Evolutionary conservation across 1,284 basidiomycete genomes (phyloP).

Genomic region (Fomitopsis betulina): DNA sequence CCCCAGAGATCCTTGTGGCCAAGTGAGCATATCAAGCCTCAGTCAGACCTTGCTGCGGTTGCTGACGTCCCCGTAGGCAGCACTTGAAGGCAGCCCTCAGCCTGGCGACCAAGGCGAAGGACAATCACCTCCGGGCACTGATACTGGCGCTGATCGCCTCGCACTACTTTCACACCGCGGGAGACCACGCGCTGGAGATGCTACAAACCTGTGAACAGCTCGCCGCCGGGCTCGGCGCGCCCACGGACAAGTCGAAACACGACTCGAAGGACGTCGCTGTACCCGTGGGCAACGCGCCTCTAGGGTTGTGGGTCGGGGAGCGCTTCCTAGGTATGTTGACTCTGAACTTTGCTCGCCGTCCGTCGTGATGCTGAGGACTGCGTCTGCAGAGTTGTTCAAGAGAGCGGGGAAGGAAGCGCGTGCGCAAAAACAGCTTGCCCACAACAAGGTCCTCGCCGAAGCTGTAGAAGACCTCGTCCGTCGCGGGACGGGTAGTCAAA

Average conservation of each 20-base stretch:
- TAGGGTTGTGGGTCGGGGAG: slow-evolving; percentile 70
- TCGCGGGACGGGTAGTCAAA: slow-evolving; percentile 5
- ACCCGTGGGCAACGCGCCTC: slow-evolving; percentile 52
- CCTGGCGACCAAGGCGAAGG: slow-evolving; percentile 49
- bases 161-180: slow-evolving; percentile 66
- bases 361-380: background rate
- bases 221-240: slow-evolving; percentile 64
- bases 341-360: background rate
- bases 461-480: slow-evolving; percentile 21
- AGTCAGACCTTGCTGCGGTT: background rate
- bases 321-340: slow-evolving; percentile 47
- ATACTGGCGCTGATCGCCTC: slow-evolving; percentile 61
- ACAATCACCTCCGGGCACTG: slow-evolving; percentile 68
- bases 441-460: slow-evolving; percentile 21
- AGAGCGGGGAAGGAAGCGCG: slow-evolving; percentile 42
- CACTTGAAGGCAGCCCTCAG: slow-evolving; percentile 57
- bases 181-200: slow-evolving; percentile 60
- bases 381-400: slow-evolving; percentile 45
- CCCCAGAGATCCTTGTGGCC: slow-evolving; percentile 49
- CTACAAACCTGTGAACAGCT: slow-evolving; percentile 62
- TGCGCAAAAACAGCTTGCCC: slow-evolving; percentile 21
- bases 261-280: slow-evolving; percentile 15
- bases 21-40: slow-evolving; percentile 40
- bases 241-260: slow-evolving; percentile 20
- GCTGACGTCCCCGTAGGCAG: slow-evolving; percentile 35